Evolutionary conservation across 129 eudicot genomes (phyloP).

Genomic region (Flaveria brownii): DNA sequence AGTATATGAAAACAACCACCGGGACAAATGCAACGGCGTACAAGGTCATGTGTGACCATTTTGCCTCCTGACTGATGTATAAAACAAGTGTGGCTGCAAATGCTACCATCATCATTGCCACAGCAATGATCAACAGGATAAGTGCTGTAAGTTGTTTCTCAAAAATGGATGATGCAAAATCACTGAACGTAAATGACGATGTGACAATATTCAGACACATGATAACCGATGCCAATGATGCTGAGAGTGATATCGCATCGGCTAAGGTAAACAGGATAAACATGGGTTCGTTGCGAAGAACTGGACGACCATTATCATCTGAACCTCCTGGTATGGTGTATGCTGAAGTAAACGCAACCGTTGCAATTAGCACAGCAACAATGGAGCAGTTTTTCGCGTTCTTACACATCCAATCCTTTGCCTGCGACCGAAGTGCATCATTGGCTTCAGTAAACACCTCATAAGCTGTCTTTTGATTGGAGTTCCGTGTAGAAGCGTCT

Average conservation of each 20-base stretch:
- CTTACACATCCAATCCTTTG: slow-evolving; percentile 44
- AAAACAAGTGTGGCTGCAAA: slow-evolving; percentile 48
- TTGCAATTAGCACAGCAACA: slow-evolving; percentile 50
- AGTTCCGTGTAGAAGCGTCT: slow-evolving; percentile 21
- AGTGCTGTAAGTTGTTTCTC: slow-evolving; percentile 31
- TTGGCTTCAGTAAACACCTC: slow-evolving; percentile 36
- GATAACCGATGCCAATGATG: slow-evolving; percentile 38
- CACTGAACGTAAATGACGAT: slow-evolving; percentile 32
- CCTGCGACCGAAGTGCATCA: slow-evolving; percentile 20
- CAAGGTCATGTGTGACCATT: slow-evolving; percentile 31
- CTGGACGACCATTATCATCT: slow-evolving; percentile 28
- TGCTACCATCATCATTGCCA: slow-evolving; percentile 50
- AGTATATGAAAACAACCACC: slow-evolving; percentile 26
- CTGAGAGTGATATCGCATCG: slow-evolving; percentile 41
- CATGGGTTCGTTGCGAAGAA: slow-evolving; percentile 23
- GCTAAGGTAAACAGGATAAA: slow-evolving; percentile 37
- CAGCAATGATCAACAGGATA: slow-evolving; percentile 33
- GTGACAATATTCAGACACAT: slow-evolving; percentile 39
- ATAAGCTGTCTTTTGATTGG: slow-evolving; percentile 26
- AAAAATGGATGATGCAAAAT: slow-evolving; percentile 34
- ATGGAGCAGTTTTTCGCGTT: slow-evolving; percentile 50
- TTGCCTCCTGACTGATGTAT: slow-evolving; percentile 19
- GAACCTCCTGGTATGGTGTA: slow-evolving; percentile 47
- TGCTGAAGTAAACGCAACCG: slow-evolving; percentile 54
- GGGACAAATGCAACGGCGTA: slow-evolving; percentile 44